phyloP scores from a whole-genome alignment of 495 filamentous ascomycete genomes.

The Gamarada debralockiae region DNA sequence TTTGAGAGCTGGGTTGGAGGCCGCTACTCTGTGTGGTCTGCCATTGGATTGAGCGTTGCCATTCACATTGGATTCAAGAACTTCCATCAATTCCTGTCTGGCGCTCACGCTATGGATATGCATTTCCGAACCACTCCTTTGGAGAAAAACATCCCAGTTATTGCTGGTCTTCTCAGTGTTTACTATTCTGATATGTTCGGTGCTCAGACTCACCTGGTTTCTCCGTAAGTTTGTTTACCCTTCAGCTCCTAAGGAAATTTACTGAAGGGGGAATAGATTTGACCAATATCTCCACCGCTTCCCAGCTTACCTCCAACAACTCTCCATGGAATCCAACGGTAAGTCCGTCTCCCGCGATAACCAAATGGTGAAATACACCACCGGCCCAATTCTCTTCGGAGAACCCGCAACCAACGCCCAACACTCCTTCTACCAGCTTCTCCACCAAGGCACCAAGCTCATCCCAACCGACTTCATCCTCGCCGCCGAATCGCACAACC shows the following conservation, averaged over 20 bases:
- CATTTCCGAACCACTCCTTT: constrained; percentile 91
- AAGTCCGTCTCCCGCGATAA: constrained; percentile 93
- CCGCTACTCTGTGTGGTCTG: constrained; percentile 97
- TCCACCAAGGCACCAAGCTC: constrained; percentile 98
- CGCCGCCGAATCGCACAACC: constrained; percentile 94
- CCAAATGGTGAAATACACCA: constrained; percentile 94
- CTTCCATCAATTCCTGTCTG: constrained; percentile 94
- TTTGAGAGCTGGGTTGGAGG: constrained; percentile 98
- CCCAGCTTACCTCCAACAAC: constrained; percentile 97
- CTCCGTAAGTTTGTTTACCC: constrained; percentile 55
- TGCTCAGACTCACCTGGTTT: constrained; percentile 94
- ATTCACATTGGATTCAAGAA: constrained; percentile 96
- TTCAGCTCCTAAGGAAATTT: too few species aligned
- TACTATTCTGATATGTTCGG: constrained; percentile 99
- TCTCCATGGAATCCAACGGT: constrained; percentile 99
- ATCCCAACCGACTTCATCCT: constrained; percentile 98
- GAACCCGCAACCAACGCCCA: constrained; percentile 99
- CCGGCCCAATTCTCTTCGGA: constrained; percentile 90
- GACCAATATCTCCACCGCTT: constrained; percentile 99
- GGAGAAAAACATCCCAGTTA: constrained; percentile 88
- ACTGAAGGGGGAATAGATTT: too few species aligned
- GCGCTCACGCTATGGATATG: constrained; percentile 96
- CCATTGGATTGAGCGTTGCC: constrained; percentile 90
- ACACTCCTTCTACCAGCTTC: constrained; percentile 99
- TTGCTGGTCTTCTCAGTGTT: constrained; percentile 90